Conservation (phyloP, 305 asterid species). For the Lippia alba region DNA sequence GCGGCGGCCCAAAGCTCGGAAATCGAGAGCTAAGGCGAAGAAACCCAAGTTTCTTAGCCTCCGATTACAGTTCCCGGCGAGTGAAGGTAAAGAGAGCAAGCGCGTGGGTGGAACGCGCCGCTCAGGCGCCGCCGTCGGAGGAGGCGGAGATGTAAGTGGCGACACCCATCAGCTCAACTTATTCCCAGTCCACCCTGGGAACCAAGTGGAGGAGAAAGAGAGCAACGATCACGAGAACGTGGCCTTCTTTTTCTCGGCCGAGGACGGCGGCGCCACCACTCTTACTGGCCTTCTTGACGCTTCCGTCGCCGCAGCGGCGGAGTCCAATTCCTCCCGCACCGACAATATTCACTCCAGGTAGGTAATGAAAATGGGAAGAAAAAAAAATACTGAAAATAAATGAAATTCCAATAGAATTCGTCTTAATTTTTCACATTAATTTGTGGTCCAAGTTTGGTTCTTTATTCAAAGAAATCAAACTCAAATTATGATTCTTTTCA, state of each 20-base stretch:
- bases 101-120: not conserved
- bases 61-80: conserved; percentile 59
- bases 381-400: too few relatives aligned
- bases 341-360: conserved; percentile 45
- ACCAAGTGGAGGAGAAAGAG: conserved; percentile 50
- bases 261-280: conserved; percentile 69
- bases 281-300: conserved; percentile 65
- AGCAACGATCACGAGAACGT: conserved; percentile 65
- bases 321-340: conserved; percentile 53
- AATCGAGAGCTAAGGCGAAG: conserved; percentile 40
- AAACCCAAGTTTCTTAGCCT: conserved; percentile 85
- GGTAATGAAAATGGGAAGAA: not conserved
- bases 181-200: conserved; percentile 39
- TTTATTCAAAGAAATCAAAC: too few relatives aligned
- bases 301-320: conserved; percentile 42
- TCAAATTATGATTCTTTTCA: too few relatives aligned
- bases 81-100: conserved; percentile 2
- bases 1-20: conserved; percentile 40
- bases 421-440: too few relatives aligned
- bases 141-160: not conserved
- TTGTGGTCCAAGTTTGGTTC: too few relatives aligned
- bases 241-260: conserved; percentile 66
- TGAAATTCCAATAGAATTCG: too few relatives aligned
- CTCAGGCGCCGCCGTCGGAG: conserved; percentile 9
- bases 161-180: conserved; percentile 45